Evolutionary conservation across 257 asterid species (phyloP).

Genomic region (Forsythia suspensa): DNA sequence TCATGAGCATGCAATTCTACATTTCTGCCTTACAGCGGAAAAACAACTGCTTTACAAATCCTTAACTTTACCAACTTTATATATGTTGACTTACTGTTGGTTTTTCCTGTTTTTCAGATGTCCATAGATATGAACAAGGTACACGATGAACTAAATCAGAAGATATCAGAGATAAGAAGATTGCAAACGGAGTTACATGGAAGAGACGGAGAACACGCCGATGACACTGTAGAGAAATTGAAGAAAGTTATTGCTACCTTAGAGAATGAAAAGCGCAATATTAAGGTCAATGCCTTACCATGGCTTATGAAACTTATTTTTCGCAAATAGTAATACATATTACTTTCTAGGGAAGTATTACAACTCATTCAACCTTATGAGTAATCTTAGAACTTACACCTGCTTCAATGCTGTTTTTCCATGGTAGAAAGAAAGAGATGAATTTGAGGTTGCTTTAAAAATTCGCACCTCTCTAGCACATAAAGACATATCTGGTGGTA

Average conservation of each 20-base stretch:
- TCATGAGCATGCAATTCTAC: neutral
- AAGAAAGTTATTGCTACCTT: conserved; percentile 48
- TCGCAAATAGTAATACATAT: conserved; percentile 11
- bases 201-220: conserved; percentile 44
- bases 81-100: neutral
- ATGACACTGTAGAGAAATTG: conserved; percentile 50
- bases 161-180: conserved; percentile 56
- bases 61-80: neutral
- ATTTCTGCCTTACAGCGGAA: conserved; percentile 6
- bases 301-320: conserved; percentile 17
- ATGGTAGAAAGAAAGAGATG: conserved; percentile 74
- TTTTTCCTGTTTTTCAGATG: conserved; percentile 45
- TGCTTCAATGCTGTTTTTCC: conserved; percentile 27
- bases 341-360: neutral
- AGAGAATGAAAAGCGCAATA: conserved; percentile 64
- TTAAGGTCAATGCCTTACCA: conserved; percentile 59
- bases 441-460: conserved; percentile 61
- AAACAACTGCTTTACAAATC: neutral
- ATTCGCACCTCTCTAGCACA: conserved; percentile 40
- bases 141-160: conserved; percentile 63
- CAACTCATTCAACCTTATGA: conserved; percentile 14
- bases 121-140: conserved; percentile 52
- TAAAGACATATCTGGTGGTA: conserved; percentile 32
- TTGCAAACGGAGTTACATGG: conserved; percentile 64
- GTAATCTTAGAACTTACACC: conserved; percentile 23